Percentiles rank a stretch among this genome's conserved stretches.
Conservation (phyloP, 306 rosid species). For the Medicago ruthenica region DNA sequence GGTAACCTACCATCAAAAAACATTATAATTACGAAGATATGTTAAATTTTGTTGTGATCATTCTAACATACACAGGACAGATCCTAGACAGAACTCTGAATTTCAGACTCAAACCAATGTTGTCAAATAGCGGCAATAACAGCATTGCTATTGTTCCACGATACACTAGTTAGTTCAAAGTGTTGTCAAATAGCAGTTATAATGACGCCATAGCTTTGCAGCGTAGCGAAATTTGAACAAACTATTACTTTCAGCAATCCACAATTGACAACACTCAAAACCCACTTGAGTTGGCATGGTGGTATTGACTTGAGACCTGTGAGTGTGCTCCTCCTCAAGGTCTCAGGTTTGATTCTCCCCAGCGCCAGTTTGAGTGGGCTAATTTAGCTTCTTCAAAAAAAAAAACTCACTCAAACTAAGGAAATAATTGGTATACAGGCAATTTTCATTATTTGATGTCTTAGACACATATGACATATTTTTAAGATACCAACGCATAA, state of each 20-base stretch:
- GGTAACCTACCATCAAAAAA: slow-evolving; percentile 25
- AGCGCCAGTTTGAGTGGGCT: no score
- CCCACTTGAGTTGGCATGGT: no score
- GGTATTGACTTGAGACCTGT: no score
- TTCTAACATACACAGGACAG: slow-evolving; percentile 7
- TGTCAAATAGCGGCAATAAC: neutral
- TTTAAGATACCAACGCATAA: slow-evolving; percentile 6
- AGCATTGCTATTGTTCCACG: neutral
- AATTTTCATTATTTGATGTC: neutral
- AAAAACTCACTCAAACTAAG: neutral
- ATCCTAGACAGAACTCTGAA: slow-evolving; percentile 13
- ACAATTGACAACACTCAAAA: neutral
- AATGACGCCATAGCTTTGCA: neutral
- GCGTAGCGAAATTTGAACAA: neutral
- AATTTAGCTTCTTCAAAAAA: no score
- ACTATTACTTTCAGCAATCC: neutral
- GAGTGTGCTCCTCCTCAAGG: no score
- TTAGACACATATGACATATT: neutral
- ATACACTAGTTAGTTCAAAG: neutral
- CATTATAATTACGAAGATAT: slow-evolving; percentile 16
- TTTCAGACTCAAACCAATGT: neutral
- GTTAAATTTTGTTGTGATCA: neutral
- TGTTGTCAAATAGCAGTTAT: neutral
- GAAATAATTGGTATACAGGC: slow-evolving; percentile 7
- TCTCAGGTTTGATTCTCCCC: no score